Evolutionary conservation across 495 filamentous ascomycete species (phyloP).

Genomic region (Lophiotrema nucula): DNA sequence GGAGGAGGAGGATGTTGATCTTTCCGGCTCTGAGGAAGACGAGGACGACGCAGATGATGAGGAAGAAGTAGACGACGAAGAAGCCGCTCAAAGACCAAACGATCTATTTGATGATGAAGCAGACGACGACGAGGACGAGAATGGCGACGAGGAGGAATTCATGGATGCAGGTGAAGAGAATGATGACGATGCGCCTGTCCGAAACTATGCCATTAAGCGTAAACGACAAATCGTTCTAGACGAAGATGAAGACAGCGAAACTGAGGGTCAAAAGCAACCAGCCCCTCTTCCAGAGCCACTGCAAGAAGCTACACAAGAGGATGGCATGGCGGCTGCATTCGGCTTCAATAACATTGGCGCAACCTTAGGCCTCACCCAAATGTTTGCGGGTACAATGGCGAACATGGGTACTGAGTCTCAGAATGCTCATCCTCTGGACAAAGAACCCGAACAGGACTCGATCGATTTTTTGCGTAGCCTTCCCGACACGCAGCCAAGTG

Average conservation of each 20-base stretch:
- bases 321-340: constrained; percentile 42
- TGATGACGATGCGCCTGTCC: constrained; percentile 38
- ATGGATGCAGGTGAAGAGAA: constrained; percentile 38
- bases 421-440: constrained; percentile 30
- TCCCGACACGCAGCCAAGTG: constrained; percentile 50
- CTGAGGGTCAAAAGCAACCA: constrained; percentile 22
- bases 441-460: constrained; percentile 46
- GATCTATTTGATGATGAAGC: constrained; percentile 39
- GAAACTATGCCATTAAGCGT: constrained; percentile 53
- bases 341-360: constrained; percentile 33
- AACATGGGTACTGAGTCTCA: constrained; percentile 48
- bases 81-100: constrained; percentile 29
- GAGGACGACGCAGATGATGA: constrained; percentile 43
- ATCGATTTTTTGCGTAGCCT: constrained; percentile 51
- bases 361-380: constrained; percentile 79
- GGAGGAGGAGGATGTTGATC: constrained; percentile 43
- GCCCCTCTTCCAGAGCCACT: background rate
- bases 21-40: constrained; percentile 33
- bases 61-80: constrained; percentile 44
- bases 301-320: constrained; percentile 15
- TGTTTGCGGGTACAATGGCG: constrained; percentile 89
- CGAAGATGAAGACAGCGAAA: constrained; percentile 40
- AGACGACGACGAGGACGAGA: constrained; percentile 45
- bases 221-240: constrained; percentile 34
- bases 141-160: constrained; percentile 39